These are phyloP conservation scores for Acanthamoeba royreba DNA, from an alignment of 208 protist species.

Conservation along the genomic window DNA sequence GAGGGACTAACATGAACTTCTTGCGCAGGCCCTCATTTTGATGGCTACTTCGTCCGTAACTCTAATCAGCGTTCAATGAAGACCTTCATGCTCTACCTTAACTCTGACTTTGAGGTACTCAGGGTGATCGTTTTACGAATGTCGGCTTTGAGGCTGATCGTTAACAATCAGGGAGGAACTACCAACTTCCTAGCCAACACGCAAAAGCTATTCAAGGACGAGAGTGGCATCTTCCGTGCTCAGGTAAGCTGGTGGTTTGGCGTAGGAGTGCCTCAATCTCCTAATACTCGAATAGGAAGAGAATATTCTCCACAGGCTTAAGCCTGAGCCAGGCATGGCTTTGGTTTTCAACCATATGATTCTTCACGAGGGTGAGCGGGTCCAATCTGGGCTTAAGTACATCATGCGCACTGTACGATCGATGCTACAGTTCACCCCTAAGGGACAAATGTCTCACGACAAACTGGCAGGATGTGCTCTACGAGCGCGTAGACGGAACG, in stretches of 20 bases:
- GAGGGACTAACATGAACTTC: background rate
- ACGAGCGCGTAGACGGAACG: background rate
- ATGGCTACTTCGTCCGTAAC: background rate
- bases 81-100: constrained; percentile 51
- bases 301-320: background rate
- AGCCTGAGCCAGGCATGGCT: constrained; percentile 38
- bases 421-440: background rate
- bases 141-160: background rate
- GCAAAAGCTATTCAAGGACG: background rate
- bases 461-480: background rate
- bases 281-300: no score
- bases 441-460: background rate
- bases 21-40: background rate
- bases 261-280: background rate
- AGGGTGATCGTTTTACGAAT: background rate
- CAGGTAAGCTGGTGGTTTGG: background rate
- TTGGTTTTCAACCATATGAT: constrained; percentile 44
- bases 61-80: background rate
- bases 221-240: constrained; percentile 5
- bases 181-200: background rate
- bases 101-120: background rate
- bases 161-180: background rate
- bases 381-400: background rate
- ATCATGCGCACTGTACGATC: background rate
- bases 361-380: background rate